A percentile compares a stretch with the other conserved stretches of the same genome.
phyloP scores from a whole-genome alignment of 2,329 filamentous ascomycete species.

The Allantophomopsis lycopodina region DNA sequence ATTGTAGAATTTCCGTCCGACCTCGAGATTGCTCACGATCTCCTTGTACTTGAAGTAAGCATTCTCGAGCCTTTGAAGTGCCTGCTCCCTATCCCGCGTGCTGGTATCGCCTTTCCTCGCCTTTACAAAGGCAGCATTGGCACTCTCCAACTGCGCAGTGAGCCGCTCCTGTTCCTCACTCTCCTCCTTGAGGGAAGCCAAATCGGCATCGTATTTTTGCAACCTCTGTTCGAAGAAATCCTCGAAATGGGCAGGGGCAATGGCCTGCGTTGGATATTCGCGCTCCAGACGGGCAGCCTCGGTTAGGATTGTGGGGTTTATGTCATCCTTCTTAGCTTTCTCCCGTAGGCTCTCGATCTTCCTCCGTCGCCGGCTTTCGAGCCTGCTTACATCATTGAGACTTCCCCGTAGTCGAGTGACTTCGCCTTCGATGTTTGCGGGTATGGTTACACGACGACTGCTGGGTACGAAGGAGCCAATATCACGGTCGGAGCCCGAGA shows the following conservation, averaged over 20 bases:
- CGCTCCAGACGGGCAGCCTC: conserved; percentile 80
- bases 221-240: conserved; percentile 76
- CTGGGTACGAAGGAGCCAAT: conserved; percentile 85
- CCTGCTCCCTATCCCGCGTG: conserved; percentile 66
- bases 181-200: conserved; percentile 58
- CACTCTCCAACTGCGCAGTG: conserved; percentile 53
- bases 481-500: conserved; percentile 67
- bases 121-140: conserved; percentile 65
- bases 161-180: conserved; percentile 63
- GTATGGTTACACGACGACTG: conserved; percentile 65
- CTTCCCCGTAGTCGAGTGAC: conserved; percentile 63
- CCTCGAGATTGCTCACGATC: conserved; percentile 81
- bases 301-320: conserved; percentile 68
- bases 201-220: conserved; percentile 67
- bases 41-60: conserved; percentile 96
- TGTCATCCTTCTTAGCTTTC: conserved; percentile 76
- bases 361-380: conserved; percentile 69
- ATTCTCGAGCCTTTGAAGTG: conserved; percentile 76
- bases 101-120: conserved; percentile 46
- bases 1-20: conserved; percentile 92
- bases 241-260: conserved; percentile 86
- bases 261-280: conserved; percentile 68
- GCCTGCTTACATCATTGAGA: conserved; percentile 71
- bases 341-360: conserved; percentile 68
- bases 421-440: conserved; percentile 66